These are phyloP conservation scores for Gaillardinia entomophila DNA, from an alignment of 805 yeast species.

Conservation along the genomic window DNA sequence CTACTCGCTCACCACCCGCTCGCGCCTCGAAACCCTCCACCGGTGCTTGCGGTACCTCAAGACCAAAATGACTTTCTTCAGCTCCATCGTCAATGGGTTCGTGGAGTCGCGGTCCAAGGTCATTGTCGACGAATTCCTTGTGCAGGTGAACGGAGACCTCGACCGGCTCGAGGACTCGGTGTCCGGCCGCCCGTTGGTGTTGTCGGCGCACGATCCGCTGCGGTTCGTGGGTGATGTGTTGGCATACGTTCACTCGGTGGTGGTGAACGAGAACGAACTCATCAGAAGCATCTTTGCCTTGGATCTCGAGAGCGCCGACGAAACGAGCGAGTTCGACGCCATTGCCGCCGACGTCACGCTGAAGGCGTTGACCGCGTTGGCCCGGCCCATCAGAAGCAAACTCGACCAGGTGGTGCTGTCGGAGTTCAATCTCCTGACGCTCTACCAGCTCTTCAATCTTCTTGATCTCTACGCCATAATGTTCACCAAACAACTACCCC, in stretches of 20 bases:
- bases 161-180: background rate
- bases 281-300: slow-evolving; percentile 52
- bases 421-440: slow-evolving; percentile 50
- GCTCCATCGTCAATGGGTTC: slow-evolving; percentile 56
- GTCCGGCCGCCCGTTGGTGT: slow-evolving; percentile 43
- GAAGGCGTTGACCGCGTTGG: slow-evolving; percentile 46
- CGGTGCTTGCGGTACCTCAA: slow-evolving; percentile 24
- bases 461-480: slow-evolving; percentile 65
- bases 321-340: slow-evolving; percentile 22
- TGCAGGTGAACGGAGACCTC: slow-evolving; percentile 42
- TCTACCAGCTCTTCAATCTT: slow-evolving; percentile 57
- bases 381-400: slow-evolving; percentile 56
- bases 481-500: slow-evolving; percentile 45
- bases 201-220: slow-evolving; percentile 73
- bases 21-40: slow-evolving; percentile 22
- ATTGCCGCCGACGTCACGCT: slow-evolving; percentile 36
- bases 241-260: slow-evolving; percentile 80
- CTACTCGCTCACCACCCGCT: slow-evolving; percentile 18
- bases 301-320: slow-evolving; percentile 5
- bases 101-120: slow-evolving; percentile 62
- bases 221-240: slow-evolving; percentile 81
- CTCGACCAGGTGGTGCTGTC: slow-evolving; percentile 64
- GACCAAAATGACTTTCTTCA: slow-evolving; percentile 45
- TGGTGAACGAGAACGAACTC: slow-evolving; percentile 82
- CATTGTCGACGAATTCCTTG: slow-evolving; percentile 61